Percentiles rank a stretch among this genome's conserved stretches.
These are phyloP conservation scores for Yamadazyma triangularis DNA, from an alignment of 1,139 yeast species.

Conservation along the genomic window DNA sequence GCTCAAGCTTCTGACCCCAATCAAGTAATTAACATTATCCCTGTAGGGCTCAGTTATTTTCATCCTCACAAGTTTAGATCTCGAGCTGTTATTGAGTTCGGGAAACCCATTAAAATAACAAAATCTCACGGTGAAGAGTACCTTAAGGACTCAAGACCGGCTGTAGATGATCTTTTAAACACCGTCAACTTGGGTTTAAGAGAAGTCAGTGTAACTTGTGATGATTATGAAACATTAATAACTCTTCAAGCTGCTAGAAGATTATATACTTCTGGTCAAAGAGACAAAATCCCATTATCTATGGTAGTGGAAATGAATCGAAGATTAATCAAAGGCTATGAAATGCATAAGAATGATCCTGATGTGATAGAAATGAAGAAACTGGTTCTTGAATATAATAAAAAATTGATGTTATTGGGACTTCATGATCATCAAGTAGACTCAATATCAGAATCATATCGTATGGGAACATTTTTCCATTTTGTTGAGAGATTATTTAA, in stretches of 20 bases:
- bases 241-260: slow-evolving; percentile 82
- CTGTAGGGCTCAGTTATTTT: slow-evolving; percentile 96
- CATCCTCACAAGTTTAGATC: slow-evolving; percentile 94
- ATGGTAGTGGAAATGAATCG: slow-evolving; percentile 45
- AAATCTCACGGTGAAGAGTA: slow-evolving; percentile 63
- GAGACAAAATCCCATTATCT: slow-evolving; percentile 36
- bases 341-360: slow-evolving; percentile 29
- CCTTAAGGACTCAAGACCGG: slow-evolving; percentile 53
- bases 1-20: slow-evolving; percentile 61
- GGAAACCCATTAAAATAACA: slow-evolving; percentile 76
- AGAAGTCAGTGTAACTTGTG: slow-evolving; percentile 88
- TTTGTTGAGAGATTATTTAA: slow-evolving; percentile 27
- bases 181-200: slow-evolving; percentile 70
- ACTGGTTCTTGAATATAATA: slow-evolving; percentile 34
- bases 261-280: slow-evolving; percentile 31
- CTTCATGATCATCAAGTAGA: slow-evolving; percentile 45
- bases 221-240: slow-evolving; percentile 89
- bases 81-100: slow-evolving; percentile 92
- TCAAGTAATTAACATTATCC: slow-evolving; percentile 79
- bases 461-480: slow-evolving; percentile 20
- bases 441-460: slow-evolving; percentile 24
- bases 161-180: slow-evolving; percentile 68
- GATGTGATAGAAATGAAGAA: slow-evolving; percentile 31
- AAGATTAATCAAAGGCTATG: slow-evolving; percentile 37
- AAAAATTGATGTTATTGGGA: slow-evolving; percentile 28